Conservation (phyloP, 805 yeast species). For the Ogataea neopini region DNA sequence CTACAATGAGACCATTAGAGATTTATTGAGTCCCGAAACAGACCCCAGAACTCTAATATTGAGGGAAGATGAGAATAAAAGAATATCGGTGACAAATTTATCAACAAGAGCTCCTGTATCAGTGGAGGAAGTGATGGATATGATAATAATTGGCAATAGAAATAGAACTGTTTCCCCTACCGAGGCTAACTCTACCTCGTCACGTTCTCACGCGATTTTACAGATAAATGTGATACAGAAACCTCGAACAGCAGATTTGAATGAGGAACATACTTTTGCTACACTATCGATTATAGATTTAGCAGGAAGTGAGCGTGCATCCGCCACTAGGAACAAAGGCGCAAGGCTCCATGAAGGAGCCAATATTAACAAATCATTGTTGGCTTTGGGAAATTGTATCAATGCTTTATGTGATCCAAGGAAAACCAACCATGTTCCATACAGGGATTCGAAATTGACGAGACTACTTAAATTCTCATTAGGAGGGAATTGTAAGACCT, state of each 20-base stretch:
- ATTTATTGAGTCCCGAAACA: slow-evolving; percentile 60
- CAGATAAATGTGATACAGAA: slow-evolving; percentile 70
- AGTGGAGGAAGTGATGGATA: slow-evolving; percentile 76
- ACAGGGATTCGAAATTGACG: slow-evolving; percentile 87
- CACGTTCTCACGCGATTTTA: slow-evolving; percentile 91
- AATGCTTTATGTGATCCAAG: slow-evolving; percentile 83
- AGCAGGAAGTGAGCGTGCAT: slow-evolving; percentile 95
- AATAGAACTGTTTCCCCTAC: slow-evolving; percentile 86
- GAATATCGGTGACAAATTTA: slow-evolving; percentile 71
- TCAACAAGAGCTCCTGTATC: slow-evolving; percentile 59
- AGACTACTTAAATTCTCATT: slow-evolving; percentile 83
- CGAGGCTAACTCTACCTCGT: slow-evolving; percentile 86
- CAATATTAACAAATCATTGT: slow-evolving; percentile 80
- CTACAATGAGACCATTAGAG: slow-evolving; percentile 87
- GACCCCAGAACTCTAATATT: slow-evolving; percentile 46
- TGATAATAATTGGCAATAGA: slow-evolving; percentile 68
- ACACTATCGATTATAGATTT: slow-evolving; percentile 86
- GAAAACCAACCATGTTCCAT: slow-evolving; percentile 75
- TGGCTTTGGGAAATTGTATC: slow-evolving; percentile 92
- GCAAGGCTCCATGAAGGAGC: slow-evolving; percentile 87
- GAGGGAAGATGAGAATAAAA: slow-evolving; percentile 68
- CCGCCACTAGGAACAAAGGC: slow-evolving; percentile 85
- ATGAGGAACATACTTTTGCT: slow-evolving; percentile 71
- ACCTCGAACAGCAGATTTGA: slow-evolving; percentile 59
- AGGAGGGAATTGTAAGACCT: slow-evolving; percentile 93